Conservation (phyloP, 768 basidiomycete species). For the Solioccasus polychromus region DNA sequence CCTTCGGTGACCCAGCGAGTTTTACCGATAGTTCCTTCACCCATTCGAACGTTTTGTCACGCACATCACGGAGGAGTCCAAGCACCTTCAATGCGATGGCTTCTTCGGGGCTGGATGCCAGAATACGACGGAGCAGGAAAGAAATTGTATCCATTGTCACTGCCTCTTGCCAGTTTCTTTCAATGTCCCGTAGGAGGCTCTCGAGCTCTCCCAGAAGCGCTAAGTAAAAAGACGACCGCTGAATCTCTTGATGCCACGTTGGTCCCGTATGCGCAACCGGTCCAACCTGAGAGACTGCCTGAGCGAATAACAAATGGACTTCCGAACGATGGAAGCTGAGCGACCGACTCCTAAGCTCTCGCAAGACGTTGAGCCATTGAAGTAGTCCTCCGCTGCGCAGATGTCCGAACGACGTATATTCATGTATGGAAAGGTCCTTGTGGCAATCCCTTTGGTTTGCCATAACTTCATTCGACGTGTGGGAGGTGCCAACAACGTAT, state of each 20-base stretch:
- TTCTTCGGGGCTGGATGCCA: conserved; percentile 22
- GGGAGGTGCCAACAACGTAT: conserved; percentile 34
- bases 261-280: conserved; percentile 13
- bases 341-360: conserved; percentile 39
- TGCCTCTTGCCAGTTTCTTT: conserved; percentile 41
- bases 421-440: conserved; percentile 40
- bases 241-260: conserved; percentile 42
- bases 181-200: conserved; percentile 33
- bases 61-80: conserved; percentile 30
- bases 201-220: conserved; percentile 37
- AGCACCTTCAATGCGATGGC: conserved; percentile 17
- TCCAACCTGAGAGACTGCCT: conserved; percentile 45
- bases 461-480: conserved; percentile 44
- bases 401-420: conserved; percentile 43
- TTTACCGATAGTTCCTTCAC: conserved; percentile 31
- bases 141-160: conserved; percentile 33
- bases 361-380: conserved; percentile 51
- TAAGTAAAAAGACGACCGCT: conserved; percentile 31
- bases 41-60: conserved; percentile 37
- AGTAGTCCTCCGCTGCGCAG: conserved; percentile 43
- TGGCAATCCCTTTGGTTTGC: conserved; percentile 42
- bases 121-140: conserved; percentile 35
- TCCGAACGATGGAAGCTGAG: conserved; percentile 39
- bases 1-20: conserved; percentile 10
- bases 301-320: conserved; percentile 42